Evolutionary conservation across 208 protist genomes (phyloP), one percentile per base, ranked within the genome.

Genomic region (Trypanosoma vivax): DNA sequence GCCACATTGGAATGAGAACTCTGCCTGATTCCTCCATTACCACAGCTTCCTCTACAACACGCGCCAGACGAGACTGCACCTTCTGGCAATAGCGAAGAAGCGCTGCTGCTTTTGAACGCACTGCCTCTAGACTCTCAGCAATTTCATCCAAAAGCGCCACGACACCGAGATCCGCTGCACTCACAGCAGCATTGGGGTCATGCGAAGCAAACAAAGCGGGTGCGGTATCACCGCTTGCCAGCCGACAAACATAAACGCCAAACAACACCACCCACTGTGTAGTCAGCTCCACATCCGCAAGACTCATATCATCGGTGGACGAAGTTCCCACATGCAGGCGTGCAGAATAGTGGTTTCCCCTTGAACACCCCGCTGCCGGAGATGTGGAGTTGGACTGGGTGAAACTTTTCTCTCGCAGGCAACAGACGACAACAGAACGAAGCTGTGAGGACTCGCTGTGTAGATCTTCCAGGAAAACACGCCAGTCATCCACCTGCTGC

Each of bases 401-500:
- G 18, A 35, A 25, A 37, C 38, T 16, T 16, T 16, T n/a, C 0
- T 53, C 45, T 9, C 40, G 52, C 28, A 50, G 51, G 2, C 53
- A 69, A 6, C 24, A 50, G 18, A 57, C 11, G 47, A 69, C 51
- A n/a, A 56, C 52, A 16, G 46, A 69, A 28, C 50, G 47, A 16
- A 69, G 25, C 45, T 61, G 47, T 0, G 62, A 48, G 6, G 34
- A 37, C 18, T 69, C 62, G 23, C 23, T 46, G n/a, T 52, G 51
- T 5, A 78, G 5, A 28, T 75, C 60, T 41, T 65, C 38, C 16
- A 85, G 29, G 38, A 70, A 50, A 11, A 40, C 16, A 18, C 49
- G 46, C 69, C 72, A 81, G 21, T 78, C 70, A 18, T 50, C 59
- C 3, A 85, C 57, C 42, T 78, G 70, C 23, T 76, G 52, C 29